A percentile compares a stretch with the other conserved stretches of the same genome.
phyloP scores from a whole-genome alignment of 2,329 filamentous ascomycete genomes.

The Karstenula rhodostoma region DNA sequence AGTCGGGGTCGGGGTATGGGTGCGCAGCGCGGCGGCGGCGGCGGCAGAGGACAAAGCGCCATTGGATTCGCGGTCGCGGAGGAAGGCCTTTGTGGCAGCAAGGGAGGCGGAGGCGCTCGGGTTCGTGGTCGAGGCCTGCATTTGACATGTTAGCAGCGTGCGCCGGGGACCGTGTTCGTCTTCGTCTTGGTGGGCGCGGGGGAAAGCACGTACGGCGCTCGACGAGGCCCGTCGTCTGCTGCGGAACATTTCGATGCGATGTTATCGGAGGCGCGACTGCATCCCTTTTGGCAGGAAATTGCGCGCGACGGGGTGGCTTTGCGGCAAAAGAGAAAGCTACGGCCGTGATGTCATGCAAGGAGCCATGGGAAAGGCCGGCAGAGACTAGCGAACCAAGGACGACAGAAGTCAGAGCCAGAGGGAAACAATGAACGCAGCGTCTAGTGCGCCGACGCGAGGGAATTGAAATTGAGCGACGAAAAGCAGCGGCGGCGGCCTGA shows the following conservation, averaged over 20 bases:
- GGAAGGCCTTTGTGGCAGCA: constrained; percentile 83
- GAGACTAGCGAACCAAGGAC: constrained; percentile 12
- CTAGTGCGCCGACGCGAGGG: background rate
- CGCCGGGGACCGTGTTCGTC: background rate
- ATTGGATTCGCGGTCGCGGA: constrained; percentile 70
- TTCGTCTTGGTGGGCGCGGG: background rate
- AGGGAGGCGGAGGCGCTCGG: constrained; percentile 77
- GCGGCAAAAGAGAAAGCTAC: background rate
- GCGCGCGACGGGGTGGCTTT: background rate
- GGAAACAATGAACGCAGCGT: background rate
- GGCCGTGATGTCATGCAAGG: constrained; percentile 15
- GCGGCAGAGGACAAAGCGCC: constrained; percentile 81
- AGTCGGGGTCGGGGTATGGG: constrained; percentile 78
- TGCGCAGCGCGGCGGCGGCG: constrained; percentile 83
- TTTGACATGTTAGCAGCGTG: constrained; percentile 28
- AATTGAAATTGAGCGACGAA: background rate
- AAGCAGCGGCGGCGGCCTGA: background rate
- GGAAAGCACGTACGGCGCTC: constrained; percentile 9
- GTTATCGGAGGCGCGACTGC: constrained; percentile 1
- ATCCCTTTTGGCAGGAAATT: background rate
- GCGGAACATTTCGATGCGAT: constrained; percentile 2
- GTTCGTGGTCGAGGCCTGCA: constrained; percentile 53
- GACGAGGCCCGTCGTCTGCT: constrained; percentile 7
- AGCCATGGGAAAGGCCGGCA: constrained; percentile 14
- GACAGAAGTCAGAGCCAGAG: background rate